Evolutionary conservation across 2,329 filamentous ascomycete genomes (phyloP), one percentile per base, ranked within the genome.

Genomic region (Fusarium sp.): DNA sequence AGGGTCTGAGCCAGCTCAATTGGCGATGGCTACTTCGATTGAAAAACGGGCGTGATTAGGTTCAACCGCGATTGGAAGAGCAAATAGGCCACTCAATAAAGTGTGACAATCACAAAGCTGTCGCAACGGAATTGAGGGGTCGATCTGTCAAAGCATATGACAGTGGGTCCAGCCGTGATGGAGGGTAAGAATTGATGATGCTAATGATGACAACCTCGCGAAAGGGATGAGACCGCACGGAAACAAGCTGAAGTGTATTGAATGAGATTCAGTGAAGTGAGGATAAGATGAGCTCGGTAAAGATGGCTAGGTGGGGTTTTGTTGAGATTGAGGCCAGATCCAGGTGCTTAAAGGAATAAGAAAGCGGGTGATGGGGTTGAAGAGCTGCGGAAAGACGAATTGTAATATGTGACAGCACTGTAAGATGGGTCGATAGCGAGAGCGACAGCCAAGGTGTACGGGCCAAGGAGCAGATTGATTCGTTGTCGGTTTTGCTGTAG

Each of bases 261-360:
- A 36, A 50, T 56, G 50, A 44, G 57, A 70, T 50, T 61, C 48
- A 47, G 42, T 38, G 50, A 72, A 60, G 50, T 42, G 64, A 61
- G 39, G 56, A 53, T 45, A 44, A 47, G 28, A 68, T 61, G 51
- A 63, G 53, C 35, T 60, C 70, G 57, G 53, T 36, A 30, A 54
- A 59, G 47, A 62, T 60, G 61, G 66, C 33, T 65, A 74, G 65
- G 69, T 77, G 75, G 73, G 71, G 67, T 75, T 74, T 75, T 67
- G 72, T 67, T 74, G 69, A 75, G 69, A 69, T 77, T 69, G 75
- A 73, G 50, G 58, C 35, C 50, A 74, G 70, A 66, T 70, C 56
- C 50, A 65, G 57, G 53, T 67, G 65, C 48, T 73, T 70, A 60
- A 73, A 63, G 54, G 50, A 47, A 57, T 24, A 57, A 51, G 38